phyloP scores from a whole-genome alignment of 2,329 filamentous ascomycete genomes.

The Ilyonectria robusta region DNA sequence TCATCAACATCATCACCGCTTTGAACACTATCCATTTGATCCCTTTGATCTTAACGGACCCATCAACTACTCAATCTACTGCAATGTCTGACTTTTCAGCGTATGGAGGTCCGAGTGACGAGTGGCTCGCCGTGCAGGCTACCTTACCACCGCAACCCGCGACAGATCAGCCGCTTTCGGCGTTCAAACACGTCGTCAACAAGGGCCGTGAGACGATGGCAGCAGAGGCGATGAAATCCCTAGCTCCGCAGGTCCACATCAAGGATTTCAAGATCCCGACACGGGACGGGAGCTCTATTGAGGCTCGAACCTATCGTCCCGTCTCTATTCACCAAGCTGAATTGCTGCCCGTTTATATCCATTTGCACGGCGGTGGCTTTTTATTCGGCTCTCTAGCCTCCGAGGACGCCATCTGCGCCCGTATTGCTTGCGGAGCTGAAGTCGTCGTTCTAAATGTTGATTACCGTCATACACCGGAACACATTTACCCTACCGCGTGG shows the following conservation, averaged over 20 bases:
- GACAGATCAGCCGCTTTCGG: constrained; percentile 23
- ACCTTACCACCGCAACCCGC: constrained; percentile 20
- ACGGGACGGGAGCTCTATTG: constrained; percentile 28
- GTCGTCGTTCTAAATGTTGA: constrained; percentile 68
- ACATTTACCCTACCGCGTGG: constrained; percentile 65
- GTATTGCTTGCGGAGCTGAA: constrained; percentile 58
- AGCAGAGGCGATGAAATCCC: constrained; percentile 24
- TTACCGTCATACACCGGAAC: constrained; percentile 71
- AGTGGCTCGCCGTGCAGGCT: constrained; percentile 59
- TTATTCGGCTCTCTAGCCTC: constrained; percentile 66
- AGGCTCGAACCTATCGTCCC: constrained; percentile 36
- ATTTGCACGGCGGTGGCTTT: constrained; percentile 70
- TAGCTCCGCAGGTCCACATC: constrained; percentile 48
- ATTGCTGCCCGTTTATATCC: constrained; percentile 63
- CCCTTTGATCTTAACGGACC: no score
- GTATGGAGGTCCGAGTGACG: constrained; percentile 58
- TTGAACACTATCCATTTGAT: no score
- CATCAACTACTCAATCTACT: not conserved
- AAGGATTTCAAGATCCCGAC: constrained; percentile 48
- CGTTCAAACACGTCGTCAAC: constrained; percentile 26
- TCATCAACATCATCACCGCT: no score
- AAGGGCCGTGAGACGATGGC: constrained; percentile 27
- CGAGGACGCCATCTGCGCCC: constrained; percentile 67
- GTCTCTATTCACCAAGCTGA: constrained; percentile 43
- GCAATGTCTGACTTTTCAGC: constrained; percentile 48